These are phyloP conservation scores for Phanerochaete carnosa DNA, from an alignment of 768 basidiomycete species.

Conservation along the genomic window DNA sequence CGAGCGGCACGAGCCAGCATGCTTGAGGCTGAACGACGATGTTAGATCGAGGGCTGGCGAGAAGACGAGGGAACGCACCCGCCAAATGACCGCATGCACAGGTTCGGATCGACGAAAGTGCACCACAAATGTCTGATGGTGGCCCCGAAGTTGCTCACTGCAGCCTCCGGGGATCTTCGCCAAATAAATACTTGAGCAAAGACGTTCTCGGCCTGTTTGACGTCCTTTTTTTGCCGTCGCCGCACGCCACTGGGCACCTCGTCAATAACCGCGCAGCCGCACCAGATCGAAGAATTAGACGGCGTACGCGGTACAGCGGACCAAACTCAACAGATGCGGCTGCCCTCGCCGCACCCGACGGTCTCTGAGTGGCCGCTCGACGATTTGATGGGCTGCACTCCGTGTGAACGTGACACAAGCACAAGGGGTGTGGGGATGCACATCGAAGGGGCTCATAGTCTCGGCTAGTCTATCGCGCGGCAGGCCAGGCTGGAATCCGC, in stretches of 20 bases:
- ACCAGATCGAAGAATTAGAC: not conserved
- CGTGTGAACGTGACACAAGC: not conserved
- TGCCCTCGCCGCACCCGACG: constrained; percentile 57
- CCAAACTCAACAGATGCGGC: constrained; percentile 78
- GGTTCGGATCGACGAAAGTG: constrained; percentile 17
- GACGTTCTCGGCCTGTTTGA: constrained; percentile 29
- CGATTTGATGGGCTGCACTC: constrained; percentile 18
- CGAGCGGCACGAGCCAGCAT: constrained; percentile 31
- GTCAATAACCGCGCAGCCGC: constrained; percentile 3
- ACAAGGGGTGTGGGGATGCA: constrained; percentile 20
- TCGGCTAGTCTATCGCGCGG: constrained; percentile 46
- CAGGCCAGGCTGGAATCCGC: constrained; percentile 53
- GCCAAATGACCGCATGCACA: constrained; percentile 27
- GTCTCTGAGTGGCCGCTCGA: constrained; percentile 11
- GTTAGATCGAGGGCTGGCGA: not conserved
- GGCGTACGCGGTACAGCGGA: constrained; percentile 38
- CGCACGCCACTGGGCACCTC: constrained; percentile 31
- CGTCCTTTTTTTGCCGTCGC: constrained; percentile 27
- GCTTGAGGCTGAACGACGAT: constrained; percentile 23
- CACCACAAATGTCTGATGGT: constrained; percentile 14
- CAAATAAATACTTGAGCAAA: constrained; percentile 25
- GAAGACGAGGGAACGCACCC: not conserved
- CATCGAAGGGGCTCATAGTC: constrained; percentile 50
- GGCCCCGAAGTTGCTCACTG: constrained; percentile 17
- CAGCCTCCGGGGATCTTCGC: constrained; percentile 22